Conservation (phyloP, 441 rosid species). For the Populus tomentosa region DNA sequence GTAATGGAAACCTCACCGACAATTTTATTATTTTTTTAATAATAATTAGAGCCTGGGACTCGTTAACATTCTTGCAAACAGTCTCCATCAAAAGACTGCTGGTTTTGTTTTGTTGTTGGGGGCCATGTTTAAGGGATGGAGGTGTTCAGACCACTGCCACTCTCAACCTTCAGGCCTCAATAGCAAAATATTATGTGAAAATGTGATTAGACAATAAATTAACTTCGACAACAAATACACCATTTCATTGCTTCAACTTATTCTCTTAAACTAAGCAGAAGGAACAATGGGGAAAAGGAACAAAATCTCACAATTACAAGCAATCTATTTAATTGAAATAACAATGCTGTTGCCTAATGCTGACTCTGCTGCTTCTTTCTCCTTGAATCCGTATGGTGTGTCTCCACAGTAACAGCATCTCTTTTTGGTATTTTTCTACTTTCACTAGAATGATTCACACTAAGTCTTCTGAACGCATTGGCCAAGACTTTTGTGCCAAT, state of each 20-base stretch:
- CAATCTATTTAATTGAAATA: constrained; percentile 26
- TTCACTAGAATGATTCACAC: constrained; percentile 18
- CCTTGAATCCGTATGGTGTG: constrained; percentile 14
- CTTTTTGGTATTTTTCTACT: background rate
- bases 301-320: constrained; percentile 30
- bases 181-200: background rate
- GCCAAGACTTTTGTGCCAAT: constrained; percentile 14
- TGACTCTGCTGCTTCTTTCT: constrained; percentile 17
- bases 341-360: constrained; percentile 23
- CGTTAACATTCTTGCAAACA: too few species aligned
- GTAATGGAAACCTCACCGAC: background rate
- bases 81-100: too few species aligned
- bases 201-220: constrained; percentile 13
- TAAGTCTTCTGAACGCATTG: constrained; percentile 3
- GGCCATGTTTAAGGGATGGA: too few species aligned
- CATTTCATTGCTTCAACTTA: constrained; percentile 23
- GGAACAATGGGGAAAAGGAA: constrained; percentile 13
- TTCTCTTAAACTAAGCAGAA: constrained; percentile 23
- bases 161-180: too few species aligned
- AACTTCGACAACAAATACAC: constrained; percentile 32
- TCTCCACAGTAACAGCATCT: constrained; percentile 17
- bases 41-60: too few species aligned
- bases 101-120: too few species aligned
- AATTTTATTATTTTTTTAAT: background rate
- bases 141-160: too few species aligned